Evolutionary conservation across 768 basidiomycete genomes (phyloP).

Genomic region (Tephrocybe rancida): DNA sequence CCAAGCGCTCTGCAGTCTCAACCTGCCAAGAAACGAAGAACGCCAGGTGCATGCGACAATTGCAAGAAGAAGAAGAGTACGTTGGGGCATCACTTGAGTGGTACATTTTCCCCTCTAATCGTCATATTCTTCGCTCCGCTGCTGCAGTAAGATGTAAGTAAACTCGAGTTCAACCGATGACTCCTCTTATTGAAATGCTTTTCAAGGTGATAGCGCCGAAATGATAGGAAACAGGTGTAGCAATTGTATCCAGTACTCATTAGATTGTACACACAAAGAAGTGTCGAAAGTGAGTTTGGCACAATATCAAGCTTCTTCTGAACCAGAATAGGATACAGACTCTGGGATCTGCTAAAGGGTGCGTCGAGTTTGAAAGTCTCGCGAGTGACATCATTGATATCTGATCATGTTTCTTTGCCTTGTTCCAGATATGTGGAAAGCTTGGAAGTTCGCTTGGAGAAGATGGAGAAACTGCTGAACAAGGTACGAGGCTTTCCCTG

Average conservation of each 20-base stretch:
- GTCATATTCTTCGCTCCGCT: constrained; percentile 2
- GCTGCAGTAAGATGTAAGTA: constrained; percentile 35
- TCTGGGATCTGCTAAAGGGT: constrained; percentile 69
- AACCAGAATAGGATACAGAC: constrained; percentile 29
- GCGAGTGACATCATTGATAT: not conserved
- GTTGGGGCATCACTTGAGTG: constrained; percentile 15
- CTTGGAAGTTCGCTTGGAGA: constrained; percentile 62
- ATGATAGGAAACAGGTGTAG: constrained; percentile 65
- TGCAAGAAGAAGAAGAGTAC: constrained; percentile 75
- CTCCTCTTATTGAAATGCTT: constrained; percentile 42
- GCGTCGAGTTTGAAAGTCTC: constrained; percentile 17
- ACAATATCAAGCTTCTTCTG: not conserved
- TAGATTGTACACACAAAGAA: constrained; percentile 70
- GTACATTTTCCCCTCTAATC: not conserved
- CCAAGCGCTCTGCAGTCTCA: not conserved
- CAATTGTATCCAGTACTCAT: constrained; percentile 59
- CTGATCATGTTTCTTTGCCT: not conserved
- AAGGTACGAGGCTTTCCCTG: constrained; percentile 35
- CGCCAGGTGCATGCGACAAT: constrained; percentile 71
- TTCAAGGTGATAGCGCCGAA: constrained; percentile 67
- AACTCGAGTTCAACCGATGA: not conserved
- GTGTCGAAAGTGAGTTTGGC: constrained; percentile 55
- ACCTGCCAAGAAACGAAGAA: constrained; percentile 52
- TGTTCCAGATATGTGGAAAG: constrained; percentile 56
- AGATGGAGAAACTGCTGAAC: constrained; percentile 62